Conservation (phyloP, 768 basidiomycete genomes). For the Exidia glandulosa region DNA sequence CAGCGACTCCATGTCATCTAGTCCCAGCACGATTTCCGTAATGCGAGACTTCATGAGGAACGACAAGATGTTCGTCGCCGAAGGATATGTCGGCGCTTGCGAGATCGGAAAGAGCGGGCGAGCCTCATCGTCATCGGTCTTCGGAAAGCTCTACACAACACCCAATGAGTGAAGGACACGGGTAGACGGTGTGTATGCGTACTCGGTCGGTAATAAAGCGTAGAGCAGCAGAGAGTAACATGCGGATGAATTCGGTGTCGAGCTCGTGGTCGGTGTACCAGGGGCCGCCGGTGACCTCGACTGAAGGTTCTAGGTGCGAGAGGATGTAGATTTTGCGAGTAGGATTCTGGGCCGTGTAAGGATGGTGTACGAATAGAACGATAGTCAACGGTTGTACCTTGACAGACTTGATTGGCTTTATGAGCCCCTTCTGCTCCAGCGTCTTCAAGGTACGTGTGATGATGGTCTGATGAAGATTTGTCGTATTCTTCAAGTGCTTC, state of each 20-base stretch:
- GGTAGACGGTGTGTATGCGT: slow-evolving; percentile 21
- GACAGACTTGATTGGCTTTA: slow-evolving; percentile 84
- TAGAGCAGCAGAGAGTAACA: slow-evolving; percentile 64
- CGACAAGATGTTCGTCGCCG: slow-evolving; percentile 61
- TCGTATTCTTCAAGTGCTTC: slow-evolving; percentile 80
- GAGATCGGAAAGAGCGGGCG: slow-evolving; percentile 66
- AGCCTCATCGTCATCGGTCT: slow-evolving; percentile 31
- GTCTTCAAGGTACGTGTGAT: slow-evolving; percentile 82
- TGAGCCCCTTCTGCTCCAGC: slow-evolving; percentile 70
- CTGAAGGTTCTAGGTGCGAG: slow-evolving; percentile 74
- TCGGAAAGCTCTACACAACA: slow-evolving; percentile 56
- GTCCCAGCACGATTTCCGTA: slow-evolving; percentile 68
- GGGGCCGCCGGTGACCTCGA: slow-evolving; percentile 88
- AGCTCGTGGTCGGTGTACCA: slow-evolving; percentile 98
- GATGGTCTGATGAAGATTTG: slow-evolving; percentile 80
- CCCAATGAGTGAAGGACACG: slow-evolving; percentile 10
- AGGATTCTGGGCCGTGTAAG: slow-evolving; percentile 48
- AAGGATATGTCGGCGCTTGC: slow-evolving; percentile 67
- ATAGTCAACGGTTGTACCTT: slow-evolving; percentile 40
- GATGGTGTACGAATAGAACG: slow-evolving; percentile 9
- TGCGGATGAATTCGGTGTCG: slow-evolving; percentile 85
- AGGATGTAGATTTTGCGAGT: slow-evolving; percentile 96
- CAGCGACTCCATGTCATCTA: slow-evolving; percentile 87
- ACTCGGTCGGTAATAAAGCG: slow-evolving; percentile 74
- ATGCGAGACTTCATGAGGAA: slow-evolving; percentile 68